Evolutionary conservation across 345 rosid species (phyloP).

Genomic region (Eucalyptus melliodora): DNA sequence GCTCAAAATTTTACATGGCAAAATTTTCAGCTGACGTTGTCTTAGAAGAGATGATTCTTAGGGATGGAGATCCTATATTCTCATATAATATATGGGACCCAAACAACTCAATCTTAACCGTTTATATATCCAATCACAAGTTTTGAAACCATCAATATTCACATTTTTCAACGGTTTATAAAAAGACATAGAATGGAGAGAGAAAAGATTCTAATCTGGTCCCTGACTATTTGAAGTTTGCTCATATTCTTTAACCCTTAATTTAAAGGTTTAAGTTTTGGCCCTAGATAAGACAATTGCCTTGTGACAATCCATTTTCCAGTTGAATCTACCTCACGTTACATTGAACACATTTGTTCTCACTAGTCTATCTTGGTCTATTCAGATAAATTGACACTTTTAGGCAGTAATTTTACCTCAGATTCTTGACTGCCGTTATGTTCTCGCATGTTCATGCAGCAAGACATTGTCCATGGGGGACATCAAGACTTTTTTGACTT

Average conservation of each 20-base stretch:
- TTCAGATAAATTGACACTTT: background rate
- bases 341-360: background rate
- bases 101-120: background rate
- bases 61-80: background rate
- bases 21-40: background rate
- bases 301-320: background rate
- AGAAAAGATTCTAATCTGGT: background rate
- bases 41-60: background rate
- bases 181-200: background rate
- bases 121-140: background rate
- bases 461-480: background rate
- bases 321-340: background rate
- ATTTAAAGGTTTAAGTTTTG: background rate
- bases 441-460: background rate
- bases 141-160: background rate
- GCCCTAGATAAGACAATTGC: background rate
- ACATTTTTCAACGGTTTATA: background rate
- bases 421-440: background rate
- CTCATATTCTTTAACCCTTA: background rate
- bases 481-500: background rate
- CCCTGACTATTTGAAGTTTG: background rate
- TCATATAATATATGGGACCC: background rate
- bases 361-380: background rate
- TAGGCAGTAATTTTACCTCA: background rate
- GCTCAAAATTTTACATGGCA: background rate